Evolutionary conservation across 208 protist species (phyloP), one percentile per base, ranked within the genome.

Genomic region (Trypanosoma scelopori): DNA sequence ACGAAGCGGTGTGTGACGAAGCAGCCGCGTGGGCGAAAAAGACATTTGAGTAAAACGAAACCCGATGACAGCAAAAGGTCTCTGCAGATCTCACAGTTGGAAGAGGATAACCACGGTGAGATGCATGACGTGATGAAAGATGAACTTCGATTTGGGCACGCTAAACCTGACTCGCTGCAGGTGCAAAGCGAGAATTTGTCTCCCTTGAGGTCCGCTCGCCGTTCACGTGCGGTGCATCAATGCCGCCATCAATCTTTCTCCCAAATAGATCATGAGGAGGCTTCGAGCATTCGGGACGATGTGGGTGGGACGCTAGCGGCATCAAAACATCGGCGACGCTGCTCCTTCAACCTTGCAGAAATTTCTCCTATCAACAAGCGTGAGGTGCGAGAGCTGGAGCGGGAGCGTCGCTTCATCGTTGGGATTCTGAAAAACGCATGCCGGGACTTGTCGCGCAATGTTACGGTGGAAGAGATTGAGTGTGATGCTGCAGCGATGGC

Each of bases 391-490:
- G 74, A 69, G 41, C 23, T 74, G n/a, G 74, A 60, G 25, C 62
- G 56, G 18, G 62, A 76, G 56, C 28, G 63, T 23, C 58, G 46
- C 23, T 68, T 78, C 42, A 82, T 82, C 35, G 16, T 23, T 13
- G 35, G 55, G 7, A 20, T 63, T 42, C 43, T 63, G 45, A 37
- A 20, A 9, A 58, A 46, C n/a, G 60, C 63, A 52, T 51, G 43
- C 15, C 55, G 28, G 9, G 16, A 48, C 2, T 28, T 68, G 22
- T 55, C 47, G 30, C 79, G 79, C 1, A 30, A 42, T n/a, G 50
- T 79, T 13, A 69, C 58, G 35, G 75, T 48, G 37, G 71, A 76
- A 49, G 79, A 85, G 48, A 55, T 85, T 13, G 74, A 81, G 37
- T 56, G 55, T 49, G 71, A 79, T 55, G 16, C 58, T 16, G 46